These are phyloP conservation scores for Pichia sp. DNA, from an alignment of 1,139 yeast species.

Conservation along the genomic window DNA sequence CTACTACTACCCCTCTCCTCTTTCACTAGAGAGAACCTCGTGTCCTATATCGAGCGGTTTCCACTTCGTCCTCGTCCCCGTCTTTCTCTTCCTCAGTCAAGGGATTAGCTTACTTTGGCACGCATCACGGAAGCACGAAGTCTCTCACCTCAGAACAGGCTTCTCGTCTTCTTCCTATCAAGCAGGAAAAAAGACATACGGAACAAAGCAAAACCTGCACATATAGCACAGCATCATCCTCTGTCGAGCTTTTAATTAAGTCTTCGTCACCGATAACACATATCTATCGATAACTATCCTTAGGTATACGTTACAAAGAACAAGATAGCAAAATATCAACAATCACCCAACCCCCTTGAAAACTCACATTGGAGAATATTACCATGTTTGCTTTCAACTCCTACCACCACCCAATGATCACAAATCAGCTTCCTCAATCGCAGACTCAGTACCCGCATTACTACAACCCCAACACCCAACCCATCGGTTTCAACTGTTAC, in stretches of 20 bases:
- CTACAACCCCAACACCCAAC: background rate
- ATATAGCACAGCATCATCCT: background rate
- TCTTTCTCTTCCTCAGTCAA: background rate
- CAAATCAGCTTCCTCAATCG: background rate
- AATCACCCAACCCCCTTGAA: background rate
- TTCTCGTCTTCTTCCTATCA: background rate
- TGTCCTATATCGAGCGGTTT: background rate
- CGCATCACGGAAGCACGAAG: background rate
- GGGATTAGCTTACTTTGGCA: background rate
- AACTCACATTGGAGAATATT: background rate
- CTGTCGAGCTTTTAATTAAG: conserved; percentile 20
- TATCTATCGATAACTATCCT: background rate
- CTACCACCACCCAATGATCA: background rate
- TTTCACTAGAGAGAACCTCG: conserved; percentile 1
- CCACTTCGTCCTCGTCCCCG: background rate
- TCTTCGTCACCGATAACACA: conserved; percentile 6
- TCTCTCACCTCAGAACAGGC: background rate
- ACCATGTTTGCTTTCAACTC: conserved; percentile 8
- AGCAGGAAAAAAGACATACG: too few relatives aligned
- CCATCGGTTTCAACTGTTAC: conserved; percentile 3
- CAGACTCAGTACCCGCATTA: background rate
- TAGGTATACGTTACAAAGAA: background rate
- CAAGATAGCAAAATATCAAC: background rate
- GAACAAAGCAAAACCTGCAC: background rate
- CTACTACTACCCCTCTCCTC: background rate